Evolutionary conservation across 805 yeast species (phyloP).

Genomic region (Schizosaccharomyces octosporus): DNA sequence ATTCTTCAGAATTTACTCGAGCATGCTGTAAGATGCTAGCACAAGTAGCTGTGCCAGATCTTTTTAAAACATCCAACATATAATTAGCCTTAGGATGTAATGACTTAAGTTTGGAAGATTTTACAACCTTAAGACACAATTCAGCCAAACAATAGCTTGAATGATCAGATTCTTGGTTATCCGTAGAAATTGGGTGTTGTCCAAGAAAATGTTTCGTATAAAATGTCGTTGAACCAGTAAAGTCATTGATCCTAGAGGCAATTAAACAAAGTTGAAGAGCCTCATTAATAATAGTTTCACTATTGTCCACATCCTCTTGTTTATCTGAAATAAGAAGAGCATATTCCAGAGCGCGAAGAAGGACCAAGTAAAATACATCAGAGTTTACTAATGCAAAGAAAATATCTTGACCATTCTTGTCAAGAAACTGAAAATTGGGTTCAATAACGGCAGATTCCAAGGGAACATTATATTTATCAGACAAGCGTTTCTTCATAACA

Average conservation of each 20-base stretch:
- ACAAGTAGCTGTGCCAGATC: background rate
- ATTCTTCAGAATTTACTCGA: background rate
- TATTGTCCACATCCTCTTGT: background rate
- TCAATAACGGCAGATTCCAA: background rate
- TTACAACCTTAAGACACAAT: background rate
- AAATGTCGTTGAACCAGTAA: background rate
- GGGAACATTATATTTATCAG: background rate
- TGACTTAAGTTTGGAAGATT: background rate
- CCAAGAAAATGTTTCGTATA: background rate
- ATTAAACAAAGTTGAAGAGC: background rate
- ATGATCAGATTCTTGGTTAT: background rate
- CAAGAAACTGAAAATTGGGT: background rate
- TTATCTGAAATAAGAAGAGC: background rate
- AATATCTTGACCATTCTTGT: background rate
- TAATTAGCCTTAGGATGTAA: background rate
- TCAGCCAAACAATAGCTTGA: background rate
- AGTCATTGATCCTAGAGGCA: background rate
- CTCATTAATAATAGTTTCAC: background rate
- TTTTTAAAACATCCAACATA: background rate
- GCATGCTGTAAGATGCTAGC: background rate
- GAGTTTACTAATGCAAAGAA: background rate
- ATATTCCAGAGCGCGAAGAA: background rate
- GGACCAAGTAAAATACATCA: background rate
- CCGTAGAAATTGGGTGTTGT: too few species aligned
- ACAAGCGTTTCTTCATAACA: slow-evolving; percentile 21